These are phyloP conservation scores for Vicia villosa DNA, from an alignment of 306 rosid species.

Conservation along the genomic window DNA sequence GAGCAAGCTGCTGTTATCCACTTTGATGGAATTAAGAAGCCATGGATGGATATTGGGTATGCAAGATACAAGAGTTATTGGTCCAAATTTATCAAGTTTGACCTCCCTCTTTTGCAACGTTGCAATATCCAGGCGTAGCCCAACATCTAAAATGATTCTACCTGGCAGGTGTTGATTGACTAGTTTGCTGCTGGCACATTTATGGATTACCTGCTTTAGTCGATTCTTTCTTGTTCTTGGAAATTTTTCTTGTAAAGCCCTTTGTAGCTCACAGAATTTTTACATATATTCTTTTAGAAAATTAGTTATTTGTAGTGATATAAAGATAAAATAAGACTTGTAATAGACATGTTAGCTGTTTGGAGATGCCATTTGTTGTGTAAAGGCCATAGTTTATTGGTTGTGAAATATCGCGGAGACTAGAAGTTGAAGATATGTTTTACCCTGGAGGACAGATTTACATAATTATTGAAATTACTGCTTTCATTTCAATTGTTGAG, in stretches of 20 bases:
- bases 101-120: slow-evolving; percentile 67
- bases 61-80: slow-evolving; percentile 74
- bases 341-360: slow-evolving; percentile 24
- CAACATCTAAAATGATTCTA: slow-evolving; percentile 14
- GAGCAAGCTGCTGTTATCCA: slow-evolving; percentile 87
- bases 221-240: slow-evolving; percentile 52
- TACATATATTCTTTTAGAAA: slow-evolving; percentile 41
- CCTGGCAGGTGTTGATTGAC: slow-evolving; percentile 22
- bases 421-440: slow-evolving; percentile 15
- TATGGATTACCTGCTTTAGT: slow-evolving; percentile 40
- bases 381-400: slow-evolving; percentile 40
- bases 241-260: slow-evolving; percentile 67
- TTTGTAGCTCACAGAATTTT: slow-evolving; percentile 40
- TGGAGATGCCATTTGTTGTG: slow-evolving; percentile 42
- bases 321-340: slow-evolving; percentile 46
- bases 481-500: slow-evolving; percentile 25
- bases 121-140: slow-evolving; percentile 84
- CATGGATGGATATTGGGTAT: slow-evolving; percentile 84
- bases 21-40: slow-evolving; percentile 87
- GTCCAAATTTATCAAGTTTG: slow-evolving; percentile 64
- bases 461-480: slow-evolving; percentile 19
- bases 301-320: slow-evolving; percentile 50
- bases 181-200: slow-evolving; percentile 34
- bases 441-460: slow-evolving; percentile 21
- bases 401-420: neutral